Conservation (phyloP, 805 yeast species). For the Candida michaelii region DNA sequence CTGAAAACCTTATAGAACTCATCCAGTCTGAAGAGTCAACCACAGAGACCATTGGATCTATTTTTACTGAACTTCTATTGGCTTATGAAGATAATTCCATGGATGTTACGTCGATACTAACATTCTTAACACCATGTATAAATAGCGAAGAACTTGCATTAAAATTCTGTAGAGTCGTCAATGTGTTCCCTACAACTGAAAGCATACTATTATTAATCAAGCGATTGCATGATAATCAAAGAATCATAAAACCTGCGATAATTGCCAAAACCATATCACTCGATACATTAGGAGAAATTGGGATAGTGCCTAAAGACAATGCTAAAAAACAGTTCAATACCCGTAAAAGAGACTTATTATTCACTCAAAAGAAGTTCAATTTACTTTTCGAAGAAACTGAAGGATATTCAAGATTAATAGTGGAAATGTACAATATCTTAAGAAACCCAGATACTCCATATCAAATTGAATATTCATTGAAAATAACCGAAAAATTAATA, state of each 20-base stretch:
- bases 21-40: slow-evolving; percentile 26
- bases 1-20: slow-evolving; percentile 29
- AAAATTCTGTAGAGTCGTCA: slow-evolving; percentile 37
- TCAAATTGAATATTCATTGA: slow-evolving; percentile 44
- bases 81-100: slow-evolving; percentile 8
- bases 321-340: slow-evolving; percentile 39
- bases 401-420: slow-evolving; percentile 69
- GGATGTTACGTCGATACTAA: slow-evolving; percentile 1
- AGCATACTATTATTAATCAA: slow-evolving; percentile 22
- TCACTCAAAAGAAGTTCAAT: slow-evolving; percentile 59
- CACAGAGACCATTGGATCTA: slow-evolving; percentile 7
- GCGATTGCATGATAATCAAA: slow-evolving; percentile 22
- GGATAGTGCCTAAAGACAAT: slow-evolving; percentile 30
- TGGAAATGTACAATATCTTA: slow-evolving; percentile 46
- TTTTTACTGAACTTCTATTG: slow-evolving; percentile 17
- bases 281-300: slow-evolving; percentile 27
- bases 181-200: slow-evolving; percentile 34
- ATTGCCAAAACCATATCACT: slow-evolving; percentile 29
- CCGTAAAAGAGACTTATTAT: slow-evolving; percentile 40
- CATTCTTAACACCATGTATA: slow-evolving; percentile 27
- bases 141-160: slow-evolving; percentile 32
- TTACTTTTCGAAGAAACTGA: slow-evolving; percentile 71
- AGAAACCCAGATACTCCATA: slow-evolving; percentile 33
- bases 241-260: slow-evolving; percentile 30
- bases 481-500: slow-evolving; percentile 55